Evolutionary conservation across 768 basidiomycete genomes (phyloP).

Genomic region (Mycena alexandri): DNA sequence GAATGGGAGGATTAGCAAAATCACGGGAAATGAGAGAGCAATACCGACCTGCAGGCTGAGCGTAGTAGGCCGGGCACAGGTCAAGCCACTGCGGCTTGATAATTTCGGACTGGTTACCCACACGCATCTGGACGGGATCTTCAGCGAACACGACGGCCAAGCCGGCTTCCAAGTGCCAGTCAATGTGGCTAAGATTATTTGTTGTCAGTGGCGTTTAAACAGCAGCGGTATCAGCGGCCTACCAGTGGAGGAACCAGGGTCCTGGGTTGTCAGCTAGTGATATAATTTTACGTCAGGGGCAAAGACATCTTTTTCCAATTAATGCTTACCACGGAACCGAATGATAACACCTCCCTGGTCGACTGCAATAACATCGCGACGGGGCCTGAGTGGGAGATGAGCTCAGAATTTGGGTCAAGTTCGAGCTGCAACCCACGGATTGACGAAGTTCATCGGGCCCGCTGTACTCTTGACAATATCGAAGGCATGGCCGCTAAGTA

Average conservation of each 20-base stretch:
- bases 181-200: background rate
- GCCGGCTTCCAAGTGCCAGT: constrained; percentile 4
- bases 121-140: constrained; percentile 42
- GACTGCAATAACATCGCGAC: constrained; percentile 43
- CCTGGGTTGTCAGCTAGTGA: constrained; percentile 14
- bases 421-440: constrained; percentile 30
- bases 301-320: too few relatives aligned
- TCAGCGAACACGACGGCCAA: constrained; percentile 54
- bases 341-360: constrained; percentile 17
- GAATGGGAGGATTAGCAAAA: too few relatives aligned
- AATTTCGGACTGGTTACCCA: constrained; percentile 41
- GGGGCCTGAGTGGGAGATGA: constrained; percentile 30
- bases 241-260: constrained; percentile 23
- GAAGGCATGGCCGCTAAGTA: constrained; percentile 43
- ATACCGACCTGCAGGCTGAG: background rate
- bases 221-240: too few relatives aligned
- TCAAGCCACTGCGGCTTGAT: constrained; percentile 36
- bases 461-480: constrained; percentile 40
- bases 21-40: too few relatives aligned
- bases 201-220: too few relatives aligned
- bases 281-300: too few relatives aligned
- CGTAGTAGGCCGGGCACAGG: constrained; percentile 18
- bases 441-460: constrained; percentile 39
- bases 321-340: constrained; percentile 20
- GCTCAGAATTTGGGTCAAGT: too few relatives aligned